A percentile compares a stretch with the other conserved stretches of the same genome.
phyloP scores from a whole-genome alignment of 2,329 filamentous ascomycete species.

The Aspergillus hortae region DNA sequence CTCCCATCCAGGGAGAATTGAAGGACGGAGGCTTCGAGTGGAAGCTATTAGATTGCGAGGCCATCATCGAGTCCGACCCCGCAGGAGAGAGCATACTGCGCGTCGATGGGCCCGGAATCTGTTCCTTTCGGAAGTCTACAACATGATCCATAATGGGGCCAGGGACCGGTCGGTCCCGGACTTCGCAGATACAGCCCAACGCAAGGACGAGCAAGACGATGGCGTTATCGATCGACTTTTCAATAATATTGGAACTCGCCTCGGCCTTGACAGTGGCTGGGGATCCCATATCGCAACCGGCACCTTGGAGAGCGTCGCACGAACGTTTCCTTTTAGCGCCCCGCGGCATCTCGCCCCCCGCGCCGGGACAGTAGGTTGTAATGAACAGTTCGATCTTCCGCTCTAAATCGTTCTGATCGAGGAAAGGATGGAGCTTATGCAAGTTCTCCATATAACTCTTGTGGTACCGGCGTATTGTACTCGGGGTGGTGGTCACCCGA shows the following conservation, averaged over 20 bases:
- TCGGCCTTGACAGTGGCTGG: constrained; percentile 14
- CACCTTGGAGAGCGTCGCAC: constrained; percentile 25
- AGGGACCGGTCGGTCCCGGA: constrained; percentile 45
- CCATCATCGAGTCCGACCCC: constrained; percentile 20
- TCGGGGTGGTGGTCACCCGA: constrained; percentile 51
- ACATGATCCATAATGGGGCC: constrained; percentile 49
- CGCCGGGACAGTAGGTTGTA: constrained; percentile 41
- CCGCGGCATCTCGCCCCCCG: constrained; percentile 24
- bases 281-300: constrained; percentile 21
- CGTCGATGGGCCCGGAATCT: constrained; percentile 23
- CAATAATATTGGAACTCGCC: constrained; percentile 27
- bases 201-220: constrained; percentile 80
- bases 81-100: constrained; percentile 26
- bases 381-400: constrained; percentile 53
- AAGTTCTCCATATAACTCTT: constrained; percentile 58
- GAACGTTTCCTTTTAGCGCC: constrained; percentile 39
- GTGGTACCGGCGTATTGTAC: constrained; percentile 50
- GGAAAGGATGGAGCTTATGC: constrained; percentile 62
- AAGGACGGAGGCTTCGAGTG: constrained; percentile 19
- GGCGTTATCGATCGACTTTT: constrained; percentile 70
- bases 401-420: constrained; percentile 53
- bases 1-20: constrained; percentile 14
- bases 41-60: constrained; percentile 17
- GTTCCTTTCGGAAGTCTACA: constrained; percentile 25
- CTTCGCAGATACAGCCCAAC: constrained; percentile 74